phyloP scores from a whole-genome alignment of 257 asterid genomes.

The Eustoma russellianum region DNA sequence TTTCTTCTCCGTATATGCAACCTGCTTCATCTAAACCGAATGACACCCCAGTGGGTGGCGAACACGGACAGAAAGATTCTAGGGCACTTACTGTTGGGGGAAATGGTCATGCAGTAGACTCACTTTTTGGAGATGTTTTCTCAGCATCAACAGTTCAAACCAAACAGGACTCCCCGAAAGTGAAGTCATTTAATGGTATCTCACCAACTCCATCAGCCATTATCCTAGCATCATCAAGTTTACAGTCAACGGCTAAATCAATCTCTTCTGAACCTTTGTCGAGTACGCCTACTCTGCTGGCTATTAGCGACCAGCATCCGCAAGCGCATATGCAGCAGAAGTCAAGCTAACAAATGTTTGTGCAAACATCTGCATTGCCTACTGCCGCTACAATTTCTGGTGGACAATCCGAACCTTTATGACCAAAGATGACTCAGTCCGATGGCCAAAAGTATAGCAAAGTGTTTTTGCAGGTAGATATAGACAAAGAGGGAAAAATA shows the following conservation, averaged over 20 bases:
- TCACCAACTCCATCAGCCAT: constrained; percentile 32
- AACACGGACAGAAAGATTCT: constrained; percentile 34
- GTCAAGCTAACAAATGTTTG: constrained; percentile 33
- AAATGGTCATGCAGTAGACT: constrained; percentile 51
- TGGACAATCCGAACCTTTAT: constrained; percentile 51
- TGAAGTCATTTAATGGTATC: constrained; percentile 30
- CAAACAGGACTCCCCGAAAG: constrained; percentile 27
- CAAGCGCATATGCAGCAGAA: constrained; percentile 37
- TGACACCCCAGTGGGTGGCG: constrained; percentile 29
- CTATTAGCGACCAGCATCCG: constrained; percentile 36
- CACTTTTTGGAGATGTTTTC: constrained; percentile 57
- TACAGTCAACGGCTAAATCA: constrained; percentile 37
- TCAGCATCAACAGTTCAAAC: constrained; percentile 40
- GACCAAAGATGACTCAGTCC: constrained; percentile 81
- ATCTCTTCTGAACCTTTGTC: constrained; percentile 16
- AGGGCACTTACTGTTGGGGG: constrained; percentile 40
- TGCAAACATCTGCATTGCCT: constrained; percentile 43
- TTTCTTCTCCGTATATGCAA: constrained; percentile 28
- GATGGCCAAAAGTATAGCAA: constrained; percentile 83
- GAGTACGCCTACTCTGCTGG: constrained; percentile 29
- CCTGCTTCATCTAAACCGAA: constrained; percentile 38
- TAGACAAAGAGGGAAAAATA: constrained; percentile 88
- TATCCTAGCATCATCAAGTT: constrained; percentile 28
- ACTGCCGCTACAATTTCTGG: constrained; percentile 30
- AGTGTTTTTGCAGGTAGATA: constrained; percentile 88